Base-by-base conservation (phyloP, 1,139 yeast genomes). In the Blastobotrys raffinosifermentans region DNA sequence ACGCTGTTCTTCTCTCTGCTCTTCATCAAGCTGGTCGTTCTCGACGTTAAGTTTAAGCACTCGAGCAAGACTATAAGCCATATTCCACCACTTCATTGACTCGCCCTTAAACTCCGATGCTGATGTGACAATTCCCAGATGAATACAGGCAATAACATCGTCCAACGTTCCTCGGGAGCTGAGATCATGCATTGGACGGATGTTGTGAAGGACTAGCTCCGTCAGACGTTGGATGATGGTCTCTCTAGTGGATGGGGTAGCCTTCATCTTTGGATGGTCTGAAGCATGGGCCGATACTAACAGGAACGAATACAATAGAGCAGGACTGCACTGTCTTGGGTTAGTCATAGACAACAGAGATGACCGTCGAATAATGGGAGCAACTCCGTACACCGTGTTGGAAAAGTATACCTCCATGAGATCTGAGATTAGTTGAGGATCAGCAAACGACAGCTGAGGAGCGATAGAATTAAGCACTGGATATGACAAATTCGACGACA, bases 21-120 rank as follows among this genome's bases (percentile, higher is more conserved):
- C 66, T 31, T 58, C 63, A 14, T 49, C 44, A 14, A 50, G 39
- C 14, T 40, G 30, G 8, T 46, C 48, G 25, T 42, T 46, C 36
- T 58, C 64, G 10, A 45, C 42, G 38, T 58, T 58, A n/a, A 60
- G 42, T 19, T 48, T 51, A 26, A 61, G 42, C 7, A 44, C 46
- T 13, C 52, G 40, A 2, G 65, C 60, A 30, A 59, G 44, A 7
- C 58, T 48, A 50, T 58, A 56, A 1, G 61, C 63, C 17, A 56
- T 39, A 34, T 53, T 49, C 60, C 65, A 58, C 69, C 69, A 64
- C 15, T 57, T 50, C 22, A 60, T 43, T 4, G 63, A 55, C 25
- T 61, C 59, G 31, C 58, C 59, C 26, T 64, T 58, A 40, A 55
- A 59, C 11, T 63, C 60, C 13, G 65, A 46, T 39, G 67, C 62